Base-by-base conservation (phyloP, 2,329 filamentous ascomycete genomes). In the Trichoderma breve region DNA sequence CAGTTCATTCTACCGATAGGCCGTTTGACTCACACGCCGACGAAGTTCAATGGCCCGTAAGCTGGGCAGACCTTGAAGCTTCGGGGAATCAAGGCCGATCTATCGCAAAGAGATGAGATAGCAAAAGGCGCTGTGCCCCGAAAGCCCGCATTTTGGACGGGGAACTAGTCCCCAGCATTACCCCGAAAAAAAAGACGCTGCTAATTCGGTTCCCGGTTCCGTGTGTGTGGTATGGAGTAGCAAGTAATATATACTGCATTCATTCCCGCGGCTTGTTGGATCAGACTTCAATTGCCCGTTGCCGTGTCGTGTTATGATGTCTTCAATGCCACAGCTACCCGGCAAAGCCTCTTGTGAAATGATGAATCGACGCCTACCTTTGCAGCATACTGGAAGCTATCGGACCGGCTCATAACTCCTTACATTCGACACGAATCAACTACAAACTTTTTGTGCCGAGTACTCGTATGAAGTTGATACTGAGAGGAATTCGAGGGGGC, bases 21-120 rank as follows among this genome's bases (percentile, higher is more conserved):
- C 15, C 18, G 32, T 32, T 61, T 60, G 65, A 69, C 18, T 69
- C 65, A 61, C 65, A 30, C 63, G 32, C 64, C 51, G 64, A 67
- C 34, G 24, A 30, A 30, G 9, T 58, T 18, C 26, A 30, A 34
- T 12, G 11, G 8, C 28, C 26, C 55, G 15, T 58, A 28, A 18
- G 15, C 18, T 62, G 34, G 34, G 14, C 15, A n/a, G 60, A 28
- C 24, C n/a, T 39, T 39, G 36, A 39, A 43, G 36, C 24, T 34
- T 65, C 43, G 43, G 62, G 43, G 62, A 53, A 53, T 18, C 62
- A n/a, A 65, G 39, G 62, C 62, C 62, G 43, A 53, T 32, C 47
- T 15, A 18, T 43, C 21, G 6, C 18, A 1, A 15, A 43, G 15
- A 15, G 24, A 63, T 26, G 21, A 34, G 36, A 12, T 12, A 24